Base-by-base conservation (phyloP, 2,329 filamentous ascomycete genomes). In the Neobulgaria alba region DNA sequence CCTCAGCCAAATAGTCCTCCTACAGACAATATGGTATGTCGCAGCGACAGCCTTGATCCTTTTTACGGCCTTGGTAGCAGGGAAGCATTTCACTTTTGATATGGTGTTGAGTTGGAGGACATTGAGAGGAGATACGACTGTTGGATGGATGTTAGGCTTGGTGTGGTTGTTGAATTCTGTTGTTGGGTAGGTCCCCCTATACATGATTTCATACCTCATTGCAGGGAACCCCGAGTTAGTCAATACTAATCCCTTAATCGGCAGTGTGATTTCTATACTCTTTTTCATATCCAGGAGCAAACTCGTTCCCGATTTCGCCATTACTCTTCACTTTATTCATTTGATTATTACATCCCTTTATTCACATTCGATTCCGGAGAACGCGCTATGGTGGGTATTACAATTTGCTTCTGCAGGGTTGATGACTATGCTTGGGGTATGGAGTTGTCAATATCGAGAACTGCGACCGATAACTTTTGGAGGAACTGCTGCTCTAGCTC, bases 391-490 rank as follows among this genome's bases (percentile, higher is more conserved):
- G 92, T 98, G 92, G 90, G 67, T 65, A 2, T 61, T 85, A 1
- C 79, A 85, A 57, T 61, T 71, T 36, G 67, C 67, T 30, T 82
- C 77, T 50, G 71, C 74, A 4, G 65, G 64, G 0, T 58, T 83
- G 29, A 85, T 85, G 78, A 76, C 72, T 7, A 75, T 69, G 34
- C 67, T 92, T 2, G 89, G 86, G 3, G 82, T 93, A 29, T 96
- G 90, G 85, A 85, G 82, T 3, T 96, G 90, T 60, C 86, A 82
- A 57, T 93, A 88, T 71, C 74, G 90, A 46, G 92, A 98, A 64
- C 67, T 98, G 41, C 74, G 79, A 56, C 90, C 92, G 9, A 93
- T 96, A 54, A 82, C 77, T 44, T 95, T 96, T 58, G 87, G 87
- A 15, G 82, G 82, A 57, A 36, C 42, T 10, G 38, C 39, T 38